Base-by-base conservation (phyloP, 2,329 filamentous ascomycete species). In the Gremmenia infestans region DNA sequence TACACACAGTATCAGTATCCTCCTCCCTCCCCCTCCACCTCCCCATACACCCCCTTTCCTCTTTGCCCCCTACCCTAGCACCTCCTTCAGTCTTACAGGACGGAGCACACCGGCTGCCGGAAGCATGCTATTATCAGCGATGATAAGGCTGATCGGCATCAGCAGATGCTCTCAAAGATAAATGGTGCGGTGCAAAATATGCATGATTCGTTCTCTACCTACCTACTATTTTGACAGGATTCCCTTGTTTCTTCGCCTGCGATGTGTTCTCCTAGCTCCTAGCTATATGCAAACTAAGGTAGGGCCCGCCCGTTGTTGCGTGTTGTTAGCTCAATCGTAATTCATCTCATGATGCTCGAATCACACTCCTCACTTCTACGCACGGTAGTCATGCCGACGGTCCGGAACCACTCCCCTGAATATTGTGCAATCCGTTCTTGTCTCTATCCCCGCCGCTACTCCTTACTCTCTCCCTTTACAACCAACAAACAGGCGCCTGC, bases 401-500 rank as follows among this genome's bases (percentile, higher is more conserved):
- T 50, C 52, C 52, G 52, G 23, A 37, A 28, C 49, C n/a, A 2
- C 14, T 19, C 25, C 50, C 40, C 28, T 32, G 45, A 48, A 17
- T n/a, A 28, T 15, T 48, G 12, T n/a, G 28, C 22, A 11, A 5
- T 48, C 25, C 14, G 17, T 22, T 22, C 39, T n/a, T 17, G 17
- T 32, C 36, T 43, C 35, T 19, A n/a, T 32, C 19, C 45, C 42
- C 46, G n/a, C 46, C 47, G 35, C 47, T 43, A 28, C 45, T n/a
- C 42, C 22, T 3, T 22, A 4, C 4, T 3, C 46, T 54, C 43
- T 54, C 52, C 46, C 40, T 39, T 50, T 17, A 39, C 46, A 49
- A 48, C 49, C 46, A 53, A 40, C 52, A 57, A 48, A 55, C 43
- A 50, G 37, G 50, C 54, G 58, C 56, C 55, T 56, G 36, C 54